These are phyloP conservation scores for Trichosanthes truncata DNA, from an alignment of 306 rosid genomes.

Conservation along the genomic window DNA sequence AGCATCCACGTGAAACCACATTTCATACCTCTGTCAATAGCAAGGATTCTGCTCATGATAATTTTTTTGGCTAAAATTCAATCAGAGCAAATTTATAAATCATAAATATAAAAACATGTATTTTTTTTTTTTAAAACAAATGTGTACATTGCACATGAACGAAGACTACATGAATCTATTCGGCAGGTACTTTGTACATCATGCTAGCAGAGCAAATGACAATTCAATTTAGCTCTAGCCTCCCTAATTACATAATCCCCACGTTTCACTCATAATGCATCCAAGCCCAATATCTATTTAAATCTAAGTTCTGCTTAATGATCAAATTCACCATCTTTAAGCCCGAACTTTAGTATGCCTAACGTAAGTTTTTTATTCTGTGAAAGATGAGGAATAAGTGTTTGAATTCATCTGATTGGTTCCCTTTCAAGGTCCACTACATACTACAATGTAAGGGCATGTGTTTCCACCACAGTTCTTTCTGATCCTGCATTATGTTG, in stretches of 20 bases:
- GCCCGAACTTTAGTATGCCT: not conserved
- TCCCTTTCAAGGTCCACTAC: not conserved
- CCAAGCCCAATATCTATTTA: not conserved
- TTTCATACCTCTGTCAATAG: slow-evolving; percentile 40
- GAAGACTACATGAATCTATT: not conserved
- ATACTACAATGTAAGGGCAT: not conserved
- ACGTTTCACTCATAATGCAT: not conserved
- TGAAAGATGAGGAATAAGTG: not conserved
- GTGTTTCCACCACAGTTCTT: not conserved
- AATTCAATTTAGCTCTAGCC: not conserved
- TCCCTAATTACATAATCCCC: not conserved
- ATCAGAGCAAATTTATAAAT: not conserved
- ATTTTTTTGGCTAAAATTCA: not conserved
- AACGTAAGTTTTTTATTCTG: not conserved
- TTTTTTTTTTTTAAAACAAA: not conserved
- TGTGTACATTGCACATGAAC: not conserved
- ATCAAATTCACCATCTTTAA: not conserved
- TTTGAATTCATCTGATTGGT: not conserved
- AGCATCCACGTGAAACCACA: slow-evolving; percentile 97
- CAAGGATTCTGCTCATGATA: not conserved
- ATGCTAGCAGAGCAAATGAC: not conserved
- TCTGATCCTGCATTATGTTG: not conserved
- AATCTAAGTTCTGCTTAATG: not conserved
- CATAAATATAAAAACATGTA: not conserved
- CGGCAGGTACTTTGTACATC: not conserved